A percentile compares a stretch with the other conserved stretches of the same genome.
These are phyloP conservation scores for Aspergillus costaricaensis DNA, from an alignment of 2,329 filamentous ascomycete genomes.

Conservation along the genomic window DNA sequence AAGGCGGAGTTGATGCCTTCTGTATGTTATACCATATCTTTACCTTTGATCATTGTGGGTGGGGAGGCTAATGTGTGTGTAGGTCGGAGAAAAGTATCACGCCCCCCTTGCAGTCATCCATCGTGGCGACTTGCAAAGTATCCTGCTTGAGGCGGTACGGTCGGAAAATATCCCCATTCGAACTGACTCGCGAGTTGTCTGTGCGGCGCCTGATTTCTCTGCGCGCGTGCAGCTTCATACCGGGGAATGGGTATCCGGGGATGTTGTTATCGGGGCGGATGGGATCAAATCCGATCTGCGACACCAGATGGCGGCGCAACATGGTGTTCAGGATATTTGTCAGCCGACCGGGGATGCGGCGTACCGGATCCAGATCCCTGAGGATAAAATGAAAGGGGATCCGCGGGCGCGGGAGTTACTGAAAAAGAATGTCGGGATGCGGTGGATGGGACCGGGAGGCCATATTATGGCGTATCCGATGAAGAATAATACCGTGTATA, in stretches of 20 bases:
- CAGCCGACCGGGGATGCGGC: conserved; percentile 1
- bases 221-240: neutral
- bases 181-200: neutral
- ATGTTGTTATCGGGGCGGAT: neutral
- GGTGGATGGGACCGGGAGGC: conserved; percentile 1
- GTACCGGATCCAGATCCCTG: neutral
- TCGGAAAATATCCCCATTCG: neutral
- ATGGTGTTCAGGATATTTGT: neutral
- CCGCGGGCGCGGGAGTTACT: neutral
- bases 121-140: neutral
- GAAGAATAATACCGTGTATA: conserved; percentile 4
- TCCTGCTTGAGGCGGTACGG: neutral
- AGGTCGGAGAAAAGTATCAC: neutral
- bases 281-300: conserved; percentile 2
- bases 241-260: neutral
- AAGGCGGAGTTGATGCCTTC: neutral
- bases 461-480: conserved; percentile 6
- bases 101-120: neutral
- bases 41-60: neutral
- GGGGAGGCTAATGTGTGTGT: neutral
- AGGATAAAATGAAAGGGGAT: conserved; percentile 1
- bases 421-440: neutral
- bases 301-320: conserved; percentile 5
- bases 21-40: neutral
- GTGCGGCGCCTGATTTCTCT: neutral